phyloP scores from a whole-genome alignment of 129 eudicot species.

The Pseudognaphalium luteoalbum region DNA sequence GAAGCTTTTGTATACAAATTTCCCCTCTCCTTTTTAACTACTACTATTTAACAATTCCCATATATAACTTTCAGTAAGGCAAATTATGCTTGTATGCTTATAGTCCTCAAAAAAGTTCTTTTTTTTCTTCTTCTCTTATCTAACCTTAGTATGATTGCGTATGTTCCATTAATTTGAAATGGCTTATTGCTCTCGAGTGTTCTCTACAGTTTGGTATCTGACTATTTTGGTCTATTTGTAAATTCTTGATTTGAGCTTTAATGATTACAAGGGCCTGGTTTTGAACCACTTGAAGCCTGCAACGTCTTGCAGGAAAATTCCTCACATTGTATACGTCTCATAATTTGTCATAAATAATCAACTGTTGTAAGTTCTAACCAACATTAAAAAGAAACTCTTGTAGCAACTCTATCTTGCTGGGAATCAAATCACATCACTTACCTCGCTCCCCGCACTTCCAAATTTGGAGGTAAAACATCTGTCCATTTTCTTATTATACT shows the following conservation, averaged over 20 bases:
- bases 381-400: constrained; percentile 19
- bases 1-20: constrained; percentile 57
- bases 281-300: constrained; percentile 95
- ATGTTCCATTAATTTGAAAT: not conserved
- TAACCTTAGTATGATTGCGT: not conserved
- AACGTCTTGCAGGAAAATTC: constrained; percentile 72
- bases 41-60: not conserved
- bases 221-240: constrained; percentile 33
- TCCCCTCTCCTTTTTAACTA: not conserved
- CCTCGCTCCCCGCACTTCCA: constrained; percentile 92
- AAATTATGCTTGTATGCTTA: not conserved
- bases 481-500: constrained; percentile 7
- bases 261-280: constrained; percentile 96
- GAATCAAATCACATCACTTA: constrained; percentile 87
- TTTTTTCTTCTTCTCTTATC: not conserved
- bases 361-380: constrained; percentile 9
- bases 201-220: constrained; percentile 20
- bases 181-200: not conserved
- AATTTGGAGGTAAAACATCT: constrained; percentile 73
- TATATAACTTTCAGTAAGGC: not conserved
- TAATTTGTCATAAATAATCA: not conserved
- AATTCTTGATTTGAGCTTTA: constrained; percentile 99
- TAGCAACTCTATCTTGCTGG: constrained; percentile 99
- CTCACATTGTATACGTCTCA: no score
- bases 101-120: not conserved